Base-by-base conservation (phyloP, 495 filamentous ascomycete species). In the Thermochaetoides thermophila region DNA sequence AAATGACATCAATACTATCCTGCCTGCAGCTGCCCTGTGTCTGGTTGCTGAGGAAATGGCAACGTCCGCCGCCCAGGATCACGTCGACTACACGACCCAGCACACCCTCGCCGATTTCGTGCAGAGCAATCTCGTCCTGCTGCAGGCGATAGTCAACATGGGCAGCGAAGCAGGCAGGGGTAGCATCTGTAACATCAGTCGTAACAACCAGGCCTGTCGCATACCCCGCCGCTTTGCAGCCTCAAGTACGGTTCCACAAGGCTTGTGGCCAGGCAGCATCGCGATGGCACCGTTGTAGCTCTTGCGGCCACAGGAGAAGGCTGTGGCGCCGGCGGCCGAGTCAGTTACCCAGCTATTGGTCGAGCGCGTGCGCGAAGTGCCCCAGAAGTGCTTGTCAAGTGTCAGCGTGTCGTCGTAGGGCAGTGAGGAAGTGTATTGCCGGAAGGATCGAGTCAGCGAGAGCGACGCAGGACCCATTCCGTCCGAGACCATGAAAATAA, bases 401-500 rank as follows among this genome's bases (percentile, higher is more conserved):
- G 77, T 68, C 31, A 97, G 66, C 5, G 68, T 74, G 40, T 91
- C 69, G 35, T 75, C 72, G 35, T 68, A 59, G 3, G 80, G 75
- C 11, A 86, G 60, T 9, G 69, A 72, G 21, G 75, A 63, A 21
- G 66, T 60, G 27, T 63, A 55, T 53, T 97, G 89, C 18, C 73
- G 66, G 60, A 83, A 96, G 48, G 71, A 74, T 29, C 89, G 65
- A 5, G 91, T 94, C 49, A 96, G 55, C 9, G 73, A 73, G 16
- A 96, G 66, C 50, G 82, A 87, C 14, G 86, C 81, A 3, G 89
- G 89, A 0, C 89, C 89, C 91, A 97, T 96, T 35, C 87, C 89
- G 49, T 97, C 89, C 0, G 82, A 91, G 7, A 97, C 91, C 91
- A 97, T 96, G 64, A 97, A 96, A 39, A 97, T 78, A 24, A 96